A percentile compares a stretch with the other conserved stretches of the same genome.
phyloP scores from a whole-genome alignment of 148 eudicot species.

The Simmondsia chinensis region DNA sequence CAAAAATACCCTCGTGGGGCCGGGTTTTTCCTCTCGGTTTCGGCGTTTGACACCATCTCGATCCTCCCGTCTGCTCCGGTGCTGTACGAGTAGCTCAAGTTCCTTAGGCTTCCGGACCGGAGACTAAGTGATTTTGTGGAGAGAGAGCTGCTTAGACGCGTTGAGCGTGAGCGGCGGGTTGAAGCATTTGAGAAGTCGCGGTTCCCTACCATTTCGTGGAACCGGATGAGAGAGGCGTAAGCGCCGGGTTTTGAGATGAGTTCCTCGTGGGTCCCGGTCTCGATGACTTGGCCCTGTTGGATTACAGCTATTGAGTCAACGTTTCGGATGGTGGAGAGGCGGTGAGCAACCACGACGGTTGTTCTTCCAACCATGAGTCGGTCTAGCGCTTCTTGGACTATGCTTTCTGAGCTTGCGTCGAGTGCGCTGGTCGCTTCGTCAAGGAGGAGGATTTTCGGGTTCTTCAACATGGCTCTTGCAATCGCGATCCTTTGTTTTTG shows the following conservation, averaged over 20 bases:
- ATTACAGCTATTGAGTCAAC: slow-evolving; percentile 86
- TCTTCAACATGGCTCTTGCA: slow-evolving; percentile 97
- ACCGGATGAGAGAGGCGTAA: slow-evolving; percentile 79
- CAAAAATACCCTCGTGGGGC: slow-evolving; percentile 78
- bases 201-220: slow-evolving; percentile 97
- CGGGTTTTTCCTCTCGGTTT: slow-evolving; percentile 76
- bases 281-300: slow-evolving; percentile 91
- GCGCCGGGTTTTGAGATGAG: slow-evolving; percentile 80
- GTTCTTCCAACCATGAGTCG: slow-evolving; percentile 98
- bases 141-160: slow-evolving; percentile 69
- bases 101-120: slow-evolving; percentile 90
- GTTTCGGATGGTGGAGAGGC: slow-evolving; percentile 88
- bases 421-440: slow-evolving; percentile 99
- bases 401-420: slow-evolving; percentile 90
- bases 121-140: slow-evolving; percentile 95
- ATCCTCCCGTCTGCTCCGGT: slow-evolving; percentile 93
- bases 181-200: slow-evolving; percentile 89
- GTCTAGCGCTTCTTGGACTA: slow-evolving; percentile 96
- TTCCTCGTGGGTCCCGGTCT: slow-evolving; percentile 93
- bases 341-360: slow-evolving; percentile 95
- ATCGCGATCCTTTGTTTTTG: slow-evolving; percentile 97
- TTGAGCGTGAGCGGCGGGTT: slow-evolving; percentile 68
- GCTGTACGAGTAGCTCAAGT: slow-evolving; percentile 89
- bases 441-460: slow-evolving; percentile 91
- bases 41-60: slow-evolving; percentile 93